phyloP scores from a whole-genome alignment of 2,329 filamentous ascomycete species.

The Gaeumannomyces sp. region DNA sequence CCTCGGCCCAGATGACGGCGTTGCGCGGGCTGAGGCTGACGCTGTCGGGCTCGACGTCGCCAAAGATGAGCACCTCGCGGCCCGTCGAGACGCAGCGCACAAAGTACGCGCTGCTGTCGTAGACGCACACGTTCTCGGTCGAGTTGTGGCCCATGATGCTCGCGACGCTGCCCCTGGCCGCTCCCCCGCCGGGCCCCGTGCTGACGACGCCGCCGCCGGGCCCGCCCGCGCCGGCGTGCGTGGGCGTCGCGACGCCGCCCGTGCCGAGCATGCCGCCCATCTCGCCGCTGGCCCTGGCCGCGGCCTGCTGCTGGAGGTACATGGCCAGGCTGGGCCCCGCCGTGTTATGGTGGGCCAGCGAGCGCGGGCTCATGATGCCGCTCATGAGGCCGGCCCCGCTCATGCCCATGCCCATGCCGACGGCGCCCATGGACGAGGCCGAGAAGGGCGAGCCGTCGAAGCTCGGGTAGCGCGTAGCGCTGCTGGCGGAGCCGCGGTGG shows the following conservation, averaged over 20 bases:
- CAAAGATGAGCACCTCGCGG: constrained; percentile 84
- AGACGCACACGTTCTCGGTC: constrained; percentile 51
- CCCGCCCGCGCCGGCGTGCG: not conserved
- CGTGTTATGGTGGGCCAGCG: constrained; percentile 20
- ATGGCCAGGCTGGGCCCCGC: constrained; percentile 17
- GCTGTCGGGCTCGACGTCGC: constrained; percentile 89
- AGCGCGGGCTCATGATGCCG: constrained; percentile 21
- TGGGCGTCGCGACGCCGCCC: constrained; percentile 2
- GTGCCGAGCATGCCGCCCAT: too few species aligned
- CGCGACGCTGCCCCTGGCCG: not conserved
- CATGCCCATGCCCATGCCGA: not conserved
- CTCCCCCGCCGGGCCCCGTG: not conserved
- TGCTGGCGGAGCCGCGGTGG: constrained; percentile 56
- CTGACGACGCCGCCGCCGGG: not conserved
- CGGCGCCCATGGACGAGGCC: constrained; percentile 13
- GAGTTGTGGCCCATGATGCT: constrained; percentile 7
- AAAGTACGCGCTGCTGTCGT: constrained; percentile 91
- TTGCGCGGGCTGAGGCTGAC: constrained; percentile 79
- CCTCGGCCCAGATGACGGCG: constrained; percentile 76
- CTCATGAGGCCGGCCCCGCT: not conserved
- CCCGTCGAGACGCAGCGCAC: constrained; percentile 67
- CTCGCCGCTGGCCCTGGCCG: not conserved
- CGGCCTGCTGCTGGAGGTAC: constrained; percentile 17
- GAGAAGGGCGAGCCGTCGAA: constrained; percentile 31
- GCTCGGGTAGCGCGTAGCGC: constrained; percentile 43